Percentiles rank a stretch among this genome's conserved stretches.
Conservation (phyloP, 1,284 basidiomycete genomes). For the Irpex rosettiformis region DNA sequence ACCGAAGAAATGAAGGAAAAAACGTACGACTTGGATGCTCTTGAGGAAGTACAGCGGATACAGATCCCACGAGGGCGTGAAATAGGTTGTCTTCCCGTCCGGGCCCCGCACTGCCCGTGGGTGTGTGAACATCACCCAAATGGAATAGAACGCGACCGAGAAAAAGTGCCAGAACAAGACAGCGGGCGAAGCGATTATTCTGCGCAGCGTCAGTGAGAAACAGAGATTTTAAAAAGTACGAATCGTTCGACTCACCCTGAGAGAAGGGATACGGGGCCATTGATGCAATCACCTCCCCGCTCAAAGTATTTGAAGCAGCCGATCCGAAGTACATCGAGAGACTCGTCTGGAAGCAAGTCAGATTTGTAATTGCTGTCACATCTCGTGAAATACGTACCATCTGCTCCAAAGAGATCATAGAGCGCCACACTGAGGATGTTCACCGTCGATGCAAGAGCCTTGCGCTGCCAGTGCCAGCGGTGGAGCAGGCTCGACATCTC, state of each 20-base stretch:
- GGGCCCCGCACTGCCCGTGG: conserved; percentile 33
- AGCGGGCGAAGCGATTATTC: conserved; percentile 71
- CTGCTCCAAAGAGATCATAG: conserved; percentile 89
- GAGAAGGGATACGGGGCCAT: conserved; percentile 85
- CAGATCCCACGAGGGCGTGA: conserved; percentile 45
- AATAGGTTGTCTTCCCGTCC: conserved; percentile 29
- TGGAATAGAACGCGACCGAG: conserved; percentile 90
- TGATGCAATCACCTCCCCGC: conserved; percentile 84
- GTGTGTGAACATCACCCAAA: conserved; percentile 83
- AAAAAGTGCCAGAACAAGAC: conserved; percentile 93
- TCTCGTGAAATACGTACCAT: conserved; percentile 53
- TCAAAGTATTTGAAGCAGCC: conserved; percentile 99
- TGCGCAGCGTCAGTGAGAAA: conserved; percentile 23
- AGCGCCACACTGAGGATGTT: conserved; percentile 90
- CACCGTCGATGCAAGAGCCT: conserved; percentile 77
- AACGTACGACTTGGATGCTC: conserved; percentile 55
- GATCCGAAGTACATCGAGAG: conserved; percentile 79
- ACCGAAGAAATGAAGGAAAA: background rate
- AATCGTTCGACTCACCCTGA: conserved; percentile 59
- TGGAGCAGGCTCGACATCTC: conserved; percentile 55
- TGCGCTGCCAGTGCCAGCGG: conserved; percentile 84
- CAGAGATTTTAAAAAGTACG: conserved; percentile 1
- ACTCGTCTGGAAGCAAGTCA: conserved; percentile 48
- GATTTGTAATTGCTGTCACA: conserved; percentile 9
- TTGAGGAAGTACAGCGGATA: conserved; percentile 61